phyloP scores from a whole-genome alignment of 2,329 filamentous ascomycete genomes.

The Aspergillus quadricinctus region DNA sequence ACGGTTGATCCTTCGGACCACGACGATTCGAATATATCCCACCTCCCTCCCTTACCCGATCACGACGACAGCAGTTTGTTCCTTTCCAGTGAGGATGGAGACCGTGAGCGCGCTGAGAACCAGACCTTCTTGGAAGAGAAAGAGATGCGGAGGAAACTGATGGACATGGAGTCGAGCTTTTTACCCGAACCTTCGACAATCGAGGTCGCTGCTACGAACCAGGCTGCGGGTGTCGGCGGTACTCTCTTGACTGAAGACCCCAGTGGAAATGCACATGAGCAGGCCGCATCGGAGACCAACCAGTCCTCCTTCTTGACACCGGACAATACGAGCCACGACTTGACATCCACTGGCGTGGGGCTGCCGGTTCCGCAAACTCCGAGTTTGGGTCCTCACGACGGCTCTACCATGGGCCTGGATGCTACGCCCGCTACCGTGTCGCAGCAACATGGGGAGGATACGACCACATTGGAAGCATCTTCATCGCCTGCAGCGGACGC shows the following conservation, averaged over 20 bases:
- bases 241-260: slow-evolving; percentile 41
- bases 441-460: slow-evolving; percentile 26
- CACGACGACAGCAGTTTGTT: slow-evolving; percentile 32
- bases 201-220: slow-evolving; percentile 27
- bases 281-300: slow-evolving; percentile 16
- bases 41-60: slow-evolving; percentile 30
- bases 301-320: slow-evolving; percentile 24
- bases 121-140: slow-evolving; percentile 50
- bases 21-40: slow-evolving; percentile 24
- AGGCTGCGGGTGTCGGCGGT: slow-evolving; percentile 36
- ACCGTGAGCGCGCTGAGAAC: slow-evolving; percentile 32
- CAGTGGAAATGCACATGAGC: slow-evolving; percentile 17
- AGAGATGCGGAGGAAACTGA: slow-evolving; percentile 56
- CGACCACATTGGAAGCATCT: slow-evolving; percentile 38
- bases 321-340: slow-evolving; percentile 19
- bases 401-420: slow-evolving; percentile 15
- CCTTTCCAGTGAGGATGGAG: slow-evolving; percentile 28
- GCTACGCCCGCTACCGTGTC: slow-evolving; percentile 13
- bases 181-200: slow-evolving; percentile 51
- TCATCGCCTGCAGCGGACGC: slow-evolving; percentile 45
- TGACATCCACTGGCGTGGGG: slow-evolving; percentile 13
- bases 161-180: slow-evolving; percentile 62
- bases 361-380: slow-evolving; percentile 18
- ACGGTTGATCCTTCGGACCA: slow-evolving; percentile 15
- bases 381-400: slow-evolving; percentile 12